A percentile compares a stretch with the other conserved stretches of the same genome.
These are phyloP conservation scores for Ceriops decandra DNA, from an alignment of 345 rosid genomes.

Conservation along the genomic window DNA sequence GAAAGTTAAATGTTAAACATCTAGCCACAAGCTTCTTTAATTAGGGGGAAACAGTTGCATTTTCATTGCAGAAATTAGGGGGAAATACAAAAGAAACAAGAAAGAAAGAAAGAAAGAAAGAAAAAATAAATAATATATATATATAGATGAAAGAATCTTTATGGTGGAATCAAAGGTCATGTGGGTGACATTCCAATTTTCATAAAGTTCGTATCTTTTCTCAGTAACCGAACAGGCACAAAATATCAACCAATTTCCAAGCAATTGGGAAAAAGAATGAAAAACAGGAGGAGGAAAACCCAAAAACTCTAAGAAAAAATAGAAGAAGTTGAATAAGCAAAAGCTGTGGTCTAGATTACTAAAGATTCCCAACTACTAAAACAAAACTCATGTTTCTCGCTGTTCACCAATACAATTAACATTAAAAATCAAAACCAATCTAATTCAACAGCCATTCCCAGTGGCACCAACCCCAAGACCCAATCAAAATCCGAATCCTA, in stretches of 20 bases:
- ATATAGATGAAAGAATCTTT: background rate
- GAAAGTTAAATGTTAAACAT: background rate
- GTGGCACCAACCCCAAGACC: background rate
- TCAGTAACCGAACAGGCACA: too few relatives aligned
- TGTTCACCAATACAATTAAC: background rate
- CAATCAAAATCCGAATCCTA: background rate
- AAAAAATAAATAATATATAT: background rate
- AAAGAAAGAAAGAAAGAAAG: background rate
- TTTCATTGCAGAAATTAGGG: background rate
- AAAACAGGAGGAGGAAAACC: background rate
- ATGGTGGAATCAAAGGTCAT: background rate
- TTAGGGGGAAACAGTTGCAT: background rate
- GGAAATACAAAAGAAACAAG: background rate
- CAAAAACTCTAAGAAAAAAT: background rate
- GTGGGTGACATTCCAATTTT: background rate
- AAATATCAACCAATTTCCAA: background rate
- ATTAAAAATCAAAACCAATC: background rate
- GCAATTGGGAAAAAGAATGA: too few relatives aligned
- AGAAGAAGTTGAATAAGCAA: background rate
- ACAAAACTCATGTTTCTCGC: background rate
- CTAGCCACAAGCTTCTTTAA: background rate
- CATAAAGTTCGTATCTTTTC: too few relatives aligned
- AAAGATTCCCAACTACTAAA: background rate
- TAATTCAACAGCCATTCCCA: background rate
- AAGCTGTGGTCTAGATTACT: background rate